Base-by-base conservation (phyloP, 257 asterid species). In the Solanum bulbocastanum region DNA sequence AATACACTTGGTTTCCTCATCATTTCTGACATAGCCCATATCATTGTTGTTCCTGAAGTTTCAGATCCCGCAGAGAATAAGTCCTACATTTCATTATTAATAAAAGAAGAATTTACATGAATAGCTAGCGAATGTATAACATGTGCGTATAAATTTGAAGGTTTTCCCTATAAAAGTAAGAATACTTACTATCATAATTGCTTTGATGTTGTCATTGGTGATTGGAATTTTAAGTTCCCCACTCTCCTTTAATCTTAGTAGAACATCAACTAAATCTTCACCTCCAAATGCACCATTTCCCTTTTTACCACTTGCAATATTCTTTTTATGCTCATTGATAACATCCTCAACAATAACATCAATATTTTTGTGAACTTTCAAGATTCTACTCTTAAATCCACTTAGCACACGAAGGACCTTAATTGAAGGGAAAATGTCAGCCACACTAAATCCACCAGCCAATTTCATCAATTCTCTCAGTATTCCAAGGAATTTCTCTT, bases 11-110 rank as follows among this genome's bases (percentile, higher is more conserved):
- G 89, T 8, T 42, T 82, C 37, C 69, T 87, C 58, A 87, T 87
- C 87, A 87, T 82, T 46, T 87, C 52, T 3, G 87, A 3, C 87
- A 87, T 87, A 1, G 89, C 89, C 89, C 89, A 87, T 12, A 23
- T 73, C 1, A n/a, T n/a, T 16, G 84, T 83, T 35, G 84, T 18
- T 8, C 14, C 10, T 23, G 87, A 65, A 9, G 83, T 85, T 85
- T 85, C 87, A 9, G 66, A 6, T 36, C 83, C 87, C 10, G 83
- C 46, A 37, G 82, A 20, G 49, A 85, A 85, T 30, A 85, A 15
- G 82, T 68, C 87, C 87, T 85, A 42, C 44, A 85, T 46, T 72
- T 33, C 27, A 71, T 71, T 71, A 15, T 13, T 0, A 69, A 69
- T 32, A 0, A 32, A 32, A 71, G 78, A 32, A 71, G 42, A 46